A percentile compares a stretch with the other conserved stretches of the same genome.
phyloP scores from a whole-genome alignment of 805 yeast genomes.

The Cyberlindnera amylophila region DNA sequence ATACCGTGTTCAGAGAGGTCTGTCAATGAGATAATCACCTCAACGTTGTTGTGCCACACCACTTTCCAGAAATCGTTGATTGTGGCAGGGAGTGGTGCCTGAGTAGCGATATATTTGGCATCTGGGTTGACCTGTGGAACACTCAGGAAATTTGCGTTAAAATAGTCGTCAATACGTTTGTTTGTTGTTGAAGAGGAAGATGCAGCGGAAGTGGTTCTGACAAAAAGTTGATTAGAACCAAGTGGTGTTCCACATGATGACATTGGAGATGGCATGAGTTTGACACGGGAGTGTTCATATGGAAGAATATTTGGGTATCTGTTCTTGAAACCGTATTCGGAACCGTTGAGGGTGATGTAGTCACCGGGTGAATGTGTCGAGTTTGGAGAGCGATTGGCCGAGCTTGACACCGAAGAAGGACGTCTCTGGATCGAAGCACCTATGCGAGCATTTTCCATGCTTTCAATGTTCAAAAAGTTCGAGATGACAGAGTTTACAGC shows the following conservation, averaged over 20 bases:
- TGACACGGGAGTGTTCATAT: conserved; percentile 51
- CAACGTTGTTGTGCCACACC: conserved; percentile 56
- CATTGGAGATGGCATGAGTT: conserved; percentile 32
- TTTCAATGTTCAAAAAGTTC: conserved; percentile 32
- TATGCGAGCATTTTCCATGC: conserved; percentile 31
- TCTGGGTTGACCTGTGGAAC: conserved; percentile 32
- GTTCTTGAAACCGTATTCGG: conserved; percentile 71
- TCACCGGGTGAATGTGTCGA: conserved; percentile 16
- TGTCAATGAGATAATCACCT: conserved; percentile 75
- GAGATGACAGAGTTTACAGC: conserved; percentile 25
- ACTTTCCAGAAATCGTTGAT: conserved; percentile 89
- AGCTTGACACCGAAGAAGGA: conserved; percentile 6
- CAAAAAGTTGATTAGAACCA: not conserved
- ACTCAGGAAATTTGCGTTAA: conserved; percentile 63
- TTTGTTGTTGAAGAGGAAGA: conserved; percentile 3
- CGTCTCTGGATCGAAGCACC: conserved; percentile 18
- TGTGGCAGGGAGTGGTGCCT: conserved; percentile 81
- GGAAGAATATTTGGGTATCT: conserved; percentile 79
- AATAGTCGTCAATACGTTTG: conserved; percentile 20
- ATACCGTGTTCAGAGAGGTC: conserved; percentile 69
- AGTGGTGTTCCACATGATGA: conserved; percentile 15
- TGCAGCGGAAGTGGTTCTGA: conserved; percentile 28
- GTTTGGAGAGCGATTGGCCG: conserved; percentile 5
- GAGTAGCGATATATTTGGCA: conserved; percentile 71
- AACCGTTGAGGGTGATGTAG: conserved; percentile 38